A percentile compares a stretch with the other conserved stretches of the same genome.
Conservation (phyloP, 768 basidiomycete species). For the Boletus rex-veris region DNA sequence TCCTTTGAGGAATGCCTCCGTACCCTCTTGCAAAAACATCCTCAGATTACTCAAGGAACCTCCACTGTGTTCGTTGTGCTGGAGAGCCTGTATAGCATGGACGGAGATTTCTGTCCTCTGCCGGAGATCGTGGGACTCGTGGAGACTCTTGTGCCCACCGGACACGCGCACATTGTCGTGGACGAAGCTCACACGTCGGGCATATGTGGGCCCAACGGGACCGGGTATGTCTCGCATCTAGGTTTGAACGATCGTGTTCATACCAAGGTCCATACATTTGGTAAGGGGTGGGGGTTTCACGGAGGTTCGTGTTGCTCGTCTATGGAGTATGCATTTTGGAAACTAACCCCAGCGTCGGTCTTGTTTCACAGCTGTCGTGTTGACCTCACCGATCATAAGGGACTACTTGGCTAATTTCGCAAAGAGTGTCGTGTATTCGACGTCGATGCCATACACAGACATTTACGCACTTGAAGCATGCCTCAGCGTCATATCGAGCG, state of each 20-base stretch:
- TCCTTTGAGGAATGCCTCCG: constrained; percentile 31
- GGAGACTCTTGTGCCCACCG: constrained; percentile 35
- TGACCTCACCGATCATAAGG: constrained; percentile 14
- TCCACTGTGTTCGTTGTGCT: constrained; percentile 45
- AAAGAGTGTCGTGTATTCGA: constrained; percentile 20
- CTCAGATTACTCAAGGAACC: constrained; percentile 22
- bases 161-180: constrained; percentile 43
- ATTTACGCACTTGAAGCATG: constrained; percentile 40
- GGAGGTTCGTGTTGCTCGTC: constrained; percentile 12
- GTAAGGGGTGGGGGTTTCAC: constrained; percentile 35
- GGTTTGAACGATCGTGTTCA: constrained; percentile 42
- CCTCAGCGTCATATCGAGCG: constrained; percentile 24
- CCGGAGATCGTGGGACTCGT: constrained; percentile 39
- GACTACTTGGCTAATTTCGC: constrained; percentile 19
- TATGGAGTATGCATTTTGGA: neutral
- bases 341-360: neutral
- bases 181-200: constrained; percentile 61
- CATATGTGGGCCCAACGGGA: constrained; percentile 43
- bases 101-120: constrained; percentile 52
- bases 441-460: constrained; percentile 17
- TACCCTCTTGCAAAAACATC: constrained; percentile 21
- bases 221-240: constrained; percentile 40
- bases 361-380: constrained; percentile 8
- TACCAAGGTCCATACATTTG: constrained; percentile 51
- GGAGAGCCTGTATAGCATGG: constrained; percentile 62